Evolutionary conservation across 2,329 filamentous ascomycete genomes (phyloP).

Genomic region (Aspergillus tanneri): DNA sequence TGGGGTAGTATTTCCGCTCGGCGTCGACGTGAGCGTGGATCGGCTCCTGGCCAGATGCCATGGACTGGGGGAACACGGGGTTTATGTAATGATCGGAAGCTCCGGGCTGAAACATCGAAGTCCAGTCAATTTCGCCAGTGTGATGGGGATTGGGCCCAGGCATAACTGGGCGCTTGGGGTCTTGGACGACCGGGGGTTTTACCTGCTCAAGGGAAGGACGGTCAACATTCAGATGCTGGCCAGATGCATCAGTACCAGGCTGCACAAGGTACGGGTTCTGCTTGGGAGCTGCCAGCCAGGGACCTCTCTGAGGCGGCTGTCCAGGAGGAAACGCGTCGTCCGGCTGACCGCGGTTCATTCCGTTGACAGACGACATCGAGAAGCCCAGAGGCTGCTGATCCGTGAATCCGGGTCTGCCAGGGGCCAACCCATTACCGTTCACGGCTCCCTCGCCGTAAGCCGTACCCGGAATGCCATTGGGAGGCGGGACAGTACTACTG

Average conservation of each 20-base stretch:
- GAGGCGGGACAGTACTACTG: slow-evolving; percentile 45
- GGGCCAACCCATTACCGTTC: slow-evolving; percentile 43
- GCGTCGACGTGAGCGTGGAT: slow-evolving; percentile 64
- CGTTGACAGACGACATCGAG: slow-evolving; percentile 44
- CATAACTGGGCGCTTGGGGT: slow-evolving; percentile 56
- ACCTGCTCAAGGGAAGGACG: slow-evolving; percentile 44
- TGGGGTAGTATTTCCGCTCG: slow-evolving; percentile 55
- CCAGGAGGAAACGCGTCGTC: slow-evolving; percentile 38
- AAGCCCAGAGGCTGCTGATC: slow-evolving; percentile 46
- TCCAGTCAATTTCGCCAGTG: slow-evolving; percentile 65
- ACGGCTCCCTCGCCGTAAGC: slow-evolving; percentile 44
- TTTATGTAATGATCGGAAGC: slow-evolving; percentile 65
- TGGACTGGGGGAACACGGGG: slow-evolving; percentile 63
- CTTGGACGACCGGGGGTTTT: slow-evolving; percentile 41
- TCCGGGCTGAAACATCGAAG: slow-evolving; percentile 74
- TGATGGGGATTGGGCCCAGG: slow-evolving; percentile 60
- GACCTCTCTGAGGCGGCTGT: slow-evolving; percentile 40
- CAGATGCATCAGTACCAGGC: slow-evolving; percentile 41
- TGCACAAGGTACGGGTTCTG: slow-evolving; percentile 46
- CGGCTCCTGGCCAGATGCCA: slow-evolving; percentile 67
- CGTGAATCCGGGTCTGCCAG: slow-evolving; percentile 39
- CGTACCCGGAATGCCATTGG: slow-evolving; percentile 44
- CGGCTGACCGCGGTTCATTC: slow-evolving; percentile 41
- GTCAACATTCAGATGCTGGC: slow-evolving; percentile 46
- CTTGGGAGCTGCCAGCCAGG: slow-evolving; percentile 47